Conservation (phyloP, 768 basidiomycete genomes). For the Rhodotorula babjevae region DNA sequence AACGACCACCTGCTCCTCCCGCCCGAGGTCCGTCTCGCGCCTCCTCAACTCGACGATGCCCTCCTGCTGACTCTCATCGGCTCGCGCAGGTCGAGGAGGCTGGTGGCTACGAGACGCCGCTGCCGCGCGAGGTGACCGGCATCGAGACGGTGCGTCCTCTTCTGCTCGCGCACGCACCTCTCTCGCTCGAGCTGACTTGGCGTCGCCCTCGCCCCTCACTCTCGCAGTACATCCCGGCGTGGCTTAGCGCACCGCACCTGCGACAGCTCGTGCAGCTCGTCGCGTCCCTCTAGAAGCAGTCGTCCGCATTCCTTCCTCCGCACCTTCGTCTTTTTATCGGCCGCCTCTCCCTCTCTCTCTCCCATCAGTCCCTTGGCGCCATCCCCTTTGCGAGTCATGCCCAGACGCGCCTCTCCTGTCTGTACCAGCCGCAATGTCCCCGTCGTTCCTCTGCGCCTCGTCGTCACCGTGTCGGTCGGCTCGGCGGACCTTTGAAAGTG, state of each 20-base stretch:
- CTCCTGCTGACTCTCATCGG: conserved; percentile 70
- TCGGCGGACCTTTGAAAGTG: too few relatives aligned
- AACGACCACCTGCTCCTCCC: conserved; percentile 93
- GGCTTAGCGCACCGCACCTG: conserved; percentile 28
- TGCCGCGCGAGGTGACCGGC: conserved; percentile 89
- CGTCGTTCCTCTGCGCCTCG: too few relatives aligned
- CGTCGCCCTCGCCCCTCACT: too few relatives aligned
- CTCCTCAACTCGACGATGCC: not conserved
- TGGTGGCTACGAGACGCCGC: conserved; percentile 85
- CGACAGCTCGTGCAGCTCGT: conserved; percentile 32
- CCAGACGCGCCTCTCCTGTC: too few relatives aligned
- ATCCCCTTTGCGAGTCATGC: too few relatives aligned
- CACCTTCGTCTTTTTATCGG: not conserved
- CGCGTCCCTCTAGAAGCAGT: not conserved
- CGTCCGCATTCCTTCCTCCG: not conserved
- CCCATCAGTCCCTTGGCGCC: too few relatives aligned
- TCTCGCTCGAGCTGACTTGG: not conserved
- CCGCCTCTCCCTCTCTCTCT: not conserved
- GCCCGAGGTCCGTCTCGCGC: conserved; percentile 57
- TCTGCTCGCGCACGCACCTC: too few relatives aligned
- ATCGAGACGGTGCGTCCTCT: conserved; percentile 56
- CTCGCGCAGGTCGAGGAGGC: conserved; percentile 97
- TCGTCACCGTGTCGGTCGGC: too few relatives aligned
- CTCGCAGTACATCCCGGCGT: conserved; percentile 20
- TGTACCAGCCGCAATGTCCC: too few relatives aligned